phyloP scores from a whole-genome alignment of 495 filamentous ascomycete species.

The Penicillium subrubescens region DNA sequence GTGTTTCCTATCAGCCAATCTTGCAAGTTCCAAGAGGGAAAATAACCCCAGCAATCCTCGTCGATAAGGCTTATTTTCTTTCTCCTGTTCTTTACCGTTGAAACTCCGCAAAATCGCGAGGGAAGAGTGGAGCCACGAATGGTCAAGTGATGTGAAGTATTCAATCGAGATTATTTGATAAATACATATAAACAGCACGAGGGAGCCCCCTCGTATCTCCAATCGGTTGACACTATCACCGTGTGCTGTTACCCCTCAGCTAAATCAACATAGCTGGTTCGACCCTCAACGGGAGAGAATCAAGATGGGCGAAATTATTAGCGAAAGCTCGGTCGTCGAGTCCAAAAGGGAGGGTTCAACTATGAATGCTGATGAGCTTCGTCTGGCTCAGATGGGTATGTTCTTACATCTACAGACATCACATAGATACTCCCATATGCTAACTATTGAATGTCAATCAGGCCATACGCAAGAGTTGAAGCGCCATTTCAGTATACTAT shows the following conservation, averaged over 20 bases:
- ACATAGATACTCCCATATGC: not conserved
- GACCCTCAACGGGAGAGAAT: not conserved
- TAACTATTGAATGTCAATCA: not conserved
- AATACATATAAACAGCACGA: not conserved
- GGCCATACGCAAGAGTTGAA: conserved; percentile 7
- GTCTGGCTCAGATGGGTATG: conserved; percentile 8
- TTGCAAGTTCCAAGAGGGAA: not conserved
- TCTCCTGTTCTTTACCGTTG: not conserved
- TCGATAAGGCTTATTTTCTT: not conserved
- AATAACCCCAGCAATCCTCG: not conserved
- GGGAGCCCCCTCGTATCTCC: not conserved
- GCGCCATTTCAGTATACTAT: conserved; percentile 4
- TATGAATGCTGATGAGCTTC: conserved; percentile 6
- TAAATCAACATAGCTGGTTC: not conserved
- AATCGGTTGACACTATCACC: not conserved
- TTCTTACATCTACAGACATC: not conserved
- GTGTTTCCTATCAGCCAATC: conserved; percentile 4
- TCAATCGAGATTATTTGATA: not conserved
- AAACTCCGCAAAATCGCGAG: not conserved
- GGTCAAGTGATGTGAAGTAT: conserved; percentile 1
- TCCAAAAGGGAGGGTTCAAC: not conserved
- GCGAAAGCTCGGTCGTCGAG: conserved; percentile 1
- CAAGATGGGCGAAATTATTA: conserved; percentile 3
- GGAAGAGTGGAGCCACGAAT: not conserved
- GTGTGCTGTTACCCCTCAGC: not conserved